Evolutionary conservation across 1,284 basidiomycete species (phyloP), one percentile per base, ranked within the genome.

Genomic region (Sanghuangporus baumii): DNA sequence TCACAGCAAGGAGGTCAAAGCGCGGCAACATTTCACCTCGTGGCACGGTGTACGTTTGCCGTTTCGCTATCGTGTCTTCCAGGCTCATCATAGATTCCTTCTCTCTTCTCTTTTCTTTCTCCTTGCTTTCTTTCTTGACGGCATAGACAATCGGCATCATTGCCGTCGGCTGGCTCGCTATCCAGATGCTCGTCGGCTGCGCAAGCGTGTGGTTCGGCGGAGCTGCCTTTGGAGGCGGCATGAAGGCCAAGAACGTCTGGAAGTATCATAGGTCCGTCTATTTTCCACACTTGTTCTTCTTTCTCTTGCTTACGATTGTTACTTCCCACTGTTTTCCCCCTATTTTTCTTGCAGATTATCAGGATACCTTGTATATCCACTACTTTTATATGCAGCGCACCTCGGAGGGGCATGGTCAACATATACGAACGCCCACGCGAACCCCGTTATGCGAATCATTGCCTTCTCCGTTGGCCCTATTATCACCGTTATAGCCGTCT

Each of bases 201-300:
- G 85, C 79, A 14, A 89, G 86, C 59, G 87, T 90, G 12, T 90
- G 88, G 88, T 84, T 80, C 65, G 77, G 74, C 14, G 88, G 88
- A 12, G 76, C 75, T 9, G 75, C 78, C 0, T 86, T 89, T 68
- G 87, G 88, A 16, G 87, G 88, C 2, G 84, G 83, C 18, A 72
- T 77, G 59, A 84, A 80, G 71, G 87, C 88, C 26, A 91, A 88
- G 70, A 69, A 74, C 0, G 58, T 89, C n/a, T 90, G 88, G 87
- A 90, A 89, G 70, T 90, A 89, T 66, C 88, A 91, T 68, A 76
- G 88, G 87, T 86, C 65, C 56, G 73, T 68, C 31, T 34, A 34
- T 34, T 6, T 38, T 41, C 60, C 31, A 26, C 38, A 8, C 60
- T 60, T 31, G 47, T 48, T 34, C 48, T 47, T 37, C 7, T 12